phyloP scores from a whole-genome alignment of 192 early-diverging fungal genomes.

The Podila epigama region DNA sequence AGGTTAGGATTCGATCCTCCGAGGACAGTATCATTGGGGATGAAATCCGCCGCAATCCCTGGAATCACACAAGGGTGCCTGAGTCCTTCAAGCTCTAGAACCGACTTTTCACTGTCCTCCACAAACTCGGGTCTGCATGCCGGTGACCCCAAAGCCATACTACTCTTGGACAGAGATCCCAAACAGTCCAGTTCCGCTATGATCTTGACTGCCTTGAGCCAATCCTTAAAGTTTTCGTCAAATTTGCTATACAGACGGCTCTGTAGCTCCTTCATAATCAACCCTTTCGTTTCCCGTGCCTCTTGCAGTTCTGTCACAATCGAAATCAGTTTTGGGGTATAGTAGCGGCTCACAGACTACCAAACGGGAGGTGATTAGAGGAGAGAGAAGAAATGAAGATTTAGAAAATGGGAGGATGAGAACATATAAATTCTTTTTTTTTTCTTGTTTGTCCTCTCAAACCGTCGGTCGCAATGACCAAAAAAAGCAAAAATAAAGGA shows the following conservation, averaged over 20 bases:
- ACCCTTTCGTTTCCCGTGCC: conserved; percentile 79
- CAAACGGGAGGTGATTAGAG: no score
- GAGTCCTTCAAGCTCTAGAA: conserved; percentile 86
- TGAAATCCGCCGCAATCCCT: conserved; percentile 76
- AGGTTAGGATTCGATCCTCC: conserved; percentile 73
- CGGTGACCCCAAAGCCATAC: conserved; percentile 73
- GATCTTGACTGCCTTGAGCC: conserved; percentile 74
- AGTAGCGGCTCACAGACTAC: conserved; percentile 87
- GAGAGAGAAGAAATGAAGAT: no score
- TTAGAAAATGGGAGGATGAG: no score
- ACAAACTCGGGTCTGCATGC: conserved; percentile 89
- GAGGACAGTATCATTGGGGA: conserved; percentile 93
- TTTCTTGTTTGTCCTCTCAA: no score
- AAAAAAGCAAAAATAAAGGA: background rate
- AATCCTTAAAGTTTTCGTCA: conserved; percentile 76
- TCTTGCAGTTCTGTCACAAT: conserved; percentile 81
- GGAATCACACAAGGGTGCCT: conserved; percentile 91
- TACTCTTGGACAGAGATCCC: conserved; percentile 74
- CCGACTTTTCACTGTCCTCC: conserved; percentile 61
- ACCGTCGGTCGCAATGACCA: no score
- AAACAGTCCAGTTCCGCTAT: conserved; percentile 91
- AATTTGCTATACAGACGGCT: conserved; percentile 82
- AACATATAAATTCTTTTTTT: no score
- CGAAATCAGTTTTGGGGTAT: conserved; percentile 68
- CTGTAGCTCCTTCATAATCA: conserved; percentile 79